These are phyloP conservation scores for Xerocomus potaroensis DNA, from an alignment of 768 basidiomycete genomes.

Conservation along the genomic window DNA sequence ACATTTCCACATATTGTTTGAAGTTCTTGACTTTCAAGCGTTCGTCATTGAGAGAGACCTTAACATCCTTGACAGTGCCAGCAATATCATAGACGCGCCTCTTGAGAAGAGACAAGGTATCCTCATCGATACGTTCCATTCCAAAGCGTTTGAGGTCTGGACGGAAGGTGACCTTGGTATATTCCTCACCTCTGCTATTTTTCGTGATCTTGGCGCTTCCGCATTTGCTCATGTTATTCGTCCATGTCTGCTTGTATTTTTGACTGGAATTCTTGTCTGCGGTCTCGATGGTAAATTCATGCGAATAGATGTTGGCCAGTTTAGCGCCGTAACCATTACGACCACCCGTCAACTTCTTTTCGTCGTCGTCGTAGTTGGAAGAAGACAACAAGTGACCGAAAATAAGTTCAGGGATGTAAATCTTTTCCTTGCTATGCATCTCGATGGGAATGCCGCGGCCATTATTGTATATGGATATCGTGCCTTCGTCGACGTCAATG, in stretches of 20 bases:
- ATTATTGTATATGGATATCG: slow-evolving; percentile 93
- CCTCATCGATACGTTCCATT: slow-evolving; percentile 87
- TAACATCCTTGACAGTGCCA: slow-evolving; percentile 89
- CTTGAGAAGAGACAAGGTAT: slow-evolving; percentile 82
- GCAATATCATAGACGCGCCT: slow-evolving; percentile 97
- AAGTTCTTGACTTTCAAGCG: slow-evolving; percentile 90
- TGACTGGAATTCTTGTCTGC: slow-evolving; percentile 80
- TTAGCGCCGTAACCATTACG: slow-evolving; percentile 99
- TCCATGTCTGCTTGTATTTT: slow-evolving; percentile 96
- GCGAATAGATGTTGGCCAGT: slow-evolving; percentile 96
- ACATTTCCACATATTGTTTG: slow-evolving; percentile 96
- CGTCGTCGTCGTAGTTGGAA: slow-evolving; percentile 97
- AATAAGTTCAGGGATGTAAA: slow-evolving; percentile 95
- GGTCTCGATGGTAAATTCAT: slow-evolving; percentile 93
- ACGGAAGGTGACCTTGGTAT: slow-evolving; percentile 87
- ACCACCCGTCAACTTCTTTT: slow-evolving; percentile 98
- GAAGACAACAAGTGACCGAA: slow-evolving; percentile 93
- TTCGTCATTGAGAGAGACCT: slow-evolving; percentile 91
- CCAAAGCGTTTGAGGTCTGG: slow-evolving; percentile 92
- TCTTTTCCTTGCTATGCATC: slow-evolving; percentile 87
- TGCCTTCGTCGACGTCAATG: slow-evolving; percentile 77
- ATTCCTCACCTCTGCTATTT: slow-evolving; percentile 83
- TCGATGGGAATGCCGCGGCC: slow-evolving; percentile 96
- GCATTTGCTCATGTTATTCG: slow-evolving; percentile 86
- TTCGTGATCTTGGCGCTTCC: slow-evolving; percentile 92